Evolutionary conservation across 1,139 yeast species (phyloP).

Genomic region (Oligophagozyma castellii): DNA sequence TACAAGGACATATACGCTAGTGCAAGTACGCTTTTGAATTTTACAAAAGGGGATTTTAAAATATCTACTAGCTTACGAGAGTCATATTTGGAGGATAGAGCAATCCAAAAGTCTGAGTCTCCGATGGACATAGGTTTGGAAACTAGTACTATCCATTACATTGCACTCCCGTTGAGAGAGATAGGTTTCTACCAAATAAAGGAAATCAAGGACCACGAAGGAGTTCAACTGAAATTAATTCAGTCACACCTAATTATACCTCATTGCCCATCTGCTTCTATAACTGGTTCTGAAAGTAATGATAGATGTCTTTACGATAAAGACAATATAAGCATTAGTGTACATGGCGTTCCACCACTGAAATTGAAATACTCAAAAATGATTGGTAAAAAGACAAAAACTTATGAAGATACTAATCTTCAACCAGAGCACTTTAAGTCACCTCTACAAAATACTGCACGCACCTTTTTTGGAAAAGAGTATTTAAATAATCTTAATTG

Average conservation of each 20-base stretch:
- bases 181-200: slow-evolving; percentile 67
- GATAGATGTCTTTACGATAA: slow-evolving; percentile 54
- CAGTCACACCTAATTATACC: slow-evolving; percentile 57
- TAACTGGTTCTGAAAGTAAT: slow-evolving; percentile 18
- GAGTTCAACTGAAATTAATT: slow-evolving; percentile 48
- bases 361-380: slow-evolving; percentile 46
- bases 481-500: slow-evolving; percentile 34
- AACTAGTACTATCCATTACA: slow-evolving; percentile 27
- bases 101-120: slow-evolving; percentile 17
- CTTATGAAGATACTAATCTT: slow-evolving; percentile 33
- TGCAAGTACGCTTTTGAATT: slow-evolving; percentile 36
- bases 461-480: slow-evolving; percentile 15
- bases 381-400: slow-evolving; percentile 35
- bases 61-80: slow-evolving; percentile 25
- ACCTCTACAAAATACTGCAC: slow-evolving; percentile 21
- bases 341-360: slow-evolving; percentile 67
- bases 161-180: slow-evolving; percentile 41
- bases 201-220: slow-evolving; percentile 52
- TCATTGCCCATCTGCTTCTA: slow-evolving; percentile 60
- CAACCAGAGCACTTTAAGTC: slow-evolving; percentile 34
- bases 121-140: neutral
- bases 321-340: slow-evolving; percentile 41
- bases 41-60: slow-evolving; percentile 41
- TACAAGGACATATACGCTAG: slow-evolving; percentile 46
- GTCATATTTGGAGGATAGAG: slow-evolving; percentile 13